phyloP scores from a whole-genome alignment of 1,284 basidiomycete species.

The Chondrostereum purpureum region DNA sequence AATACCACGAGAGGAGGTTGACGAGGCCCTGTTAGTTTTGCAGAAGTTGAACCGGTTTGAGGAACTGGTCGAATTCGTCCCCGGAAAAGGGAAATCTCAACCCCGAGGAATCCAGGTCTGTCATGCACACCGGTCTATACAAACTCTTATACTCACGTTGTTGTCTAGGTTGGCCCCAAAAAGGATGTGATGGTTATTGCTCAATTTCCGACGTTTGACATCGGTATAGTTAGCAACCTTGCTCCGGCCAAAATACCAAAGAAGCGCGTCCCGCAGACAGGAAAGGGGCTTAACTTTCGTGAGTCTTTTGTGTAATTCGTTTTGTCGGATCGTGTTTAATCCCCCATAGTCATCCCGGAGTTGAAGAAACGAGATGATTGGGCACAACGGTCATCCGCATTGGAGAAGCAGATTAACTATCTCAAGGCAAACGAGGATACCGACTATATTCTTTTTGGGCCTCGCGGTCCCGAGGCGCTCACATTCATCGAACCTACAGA shows the following conservation, averaged over 20 bases:
- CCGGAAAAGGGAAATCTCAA: not conserved
- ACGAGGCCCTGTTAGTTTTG: not conserved
- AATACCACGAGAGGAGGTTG: not conserved
- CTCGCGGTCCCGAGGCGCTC: constrained; percentile 9
- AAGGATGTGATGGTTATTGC: constrained; percentile 11
- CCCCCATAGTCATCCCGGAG: not conserved
- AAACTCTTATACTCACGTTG: not conserved
- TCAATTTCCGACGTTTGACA: constrained; percentile 7
- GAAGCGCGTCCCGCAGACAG: not conserved
- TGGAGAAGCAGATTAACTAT: constrained; percentile 9
- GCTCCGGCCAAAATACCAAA: not conserved
- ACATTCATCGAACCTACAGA: constrained; percentile 5
- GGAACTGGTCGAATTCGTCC: not conserved
- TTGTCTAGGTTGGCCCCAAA: constrained; percentile 12
- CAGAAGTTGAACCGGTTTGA: not conserved
- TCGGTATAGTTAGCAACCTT: not conserved
- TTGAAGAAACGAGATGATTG: constrained; percentile 3
- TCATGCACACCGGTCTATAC: not conserved
- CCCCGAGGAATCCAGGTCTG: not conserved
- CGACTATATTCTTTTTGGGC: constrained; percentile 14
- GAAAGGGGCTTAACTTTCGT: constrained; percentile 1
- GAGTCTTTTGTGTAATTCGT: not conserved
- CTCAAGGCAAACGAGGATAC: constrained; percentile 7
- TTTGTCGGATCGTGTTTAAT: not conserved
- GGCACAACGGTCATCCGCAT: constrained; percentile 6